phyloP scores from a whole-genome alignment of 2,329 filamentous ascomycete genomes.

The Akanthomyces uredinophilus region DNA sequence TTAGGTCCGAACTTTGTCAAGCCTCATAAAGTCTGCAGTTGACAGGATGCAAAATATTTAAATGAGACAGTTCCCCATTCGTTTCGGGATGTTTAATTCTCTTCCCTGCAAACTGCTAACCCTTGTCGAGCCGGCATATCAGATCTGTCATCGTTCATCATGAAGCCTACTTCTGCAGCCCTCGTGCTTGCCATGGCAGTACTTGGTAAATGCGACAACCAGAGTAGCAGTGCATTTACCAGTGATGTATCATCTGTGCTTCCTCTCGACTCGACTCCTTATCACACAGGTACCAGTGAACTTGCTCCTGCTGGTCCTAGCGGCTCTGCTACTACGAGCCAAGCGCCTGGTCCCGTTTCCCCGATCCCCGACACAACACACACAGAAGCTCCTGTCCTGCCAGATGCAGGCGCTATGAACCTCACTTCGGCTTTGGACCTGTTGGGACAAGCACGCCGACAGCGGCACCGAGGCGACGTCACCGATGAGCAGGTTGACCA shows the following conservation, averaged over 20 bases:
- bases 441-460: neutral
- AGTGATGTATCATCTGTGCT: neutral
- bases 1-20: neutral
- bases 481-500: too few relatives aligned
- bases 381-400: too few relatives aligned
- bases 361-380: too few relatives aligned
- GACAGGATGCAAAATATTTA: neutral
- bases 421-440: too few relatives aligned
- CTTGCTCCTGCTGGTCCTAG: too few relatives aligned
- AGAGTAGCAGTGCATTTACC: neutral
- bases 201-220: neutral
- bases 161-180: neutral
- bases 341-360: too few relatives aligned
- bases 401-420: too few relatives aligned
- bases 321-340: too few relatives aligned
- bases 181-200: neutral
- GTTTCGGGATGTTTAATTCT: neutral
- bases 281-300: neutral
- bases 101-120: neutral
- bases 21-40: too few relatives aligned
- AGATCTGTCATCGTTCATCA: neutral
- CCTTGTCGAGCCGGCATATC: too few relatives aligned
- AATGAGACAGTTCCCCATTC: neutral
- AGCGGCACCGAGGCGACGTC: too few relatives aligned
- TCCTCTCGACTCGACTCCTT: neutral